Conservation (phyloP, 768 basidiomycete genomes). For the Auriscalpium microsporum region DNA sequence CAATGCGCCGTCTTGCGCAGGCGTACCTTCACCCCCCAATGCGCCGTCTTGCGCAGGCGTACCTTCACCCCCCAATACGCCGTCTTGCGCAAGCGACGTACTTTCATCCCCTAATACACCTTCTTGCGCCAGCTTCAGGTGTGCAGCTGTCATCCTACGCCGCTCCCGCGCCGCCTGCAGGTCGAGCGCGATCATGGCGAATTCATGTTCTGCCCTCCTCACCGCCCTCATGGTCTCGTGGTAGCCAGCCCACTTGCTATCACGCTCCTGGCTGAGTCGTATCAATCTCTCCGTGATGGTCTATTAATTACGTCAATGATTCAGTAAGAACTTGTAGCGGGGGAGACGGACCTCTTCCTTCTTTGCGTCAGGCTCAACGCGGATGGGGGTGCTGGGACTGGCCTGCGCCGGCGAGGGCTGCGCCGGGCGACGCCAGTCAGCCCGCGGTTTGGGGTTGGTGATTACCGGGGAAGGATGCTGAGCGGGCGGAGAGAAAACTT, state of each 20-base stretch:
- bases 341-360: not conserved
- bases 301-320: not conserved
- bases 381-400: conserved; percentile 6
- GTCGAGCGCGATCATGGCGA: conserved; percentile 53
- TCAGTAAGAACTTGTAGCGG: not conserved
- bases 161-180: conserved; percentile 49
- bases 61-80: not conserved
- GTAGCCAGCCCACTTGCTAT: not conserved
- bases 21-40: too few relatives aligned
- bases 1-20: conserved; percentile 47
- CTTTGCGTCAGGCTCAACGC: not conserved
- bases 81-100: not conserved
- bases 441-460: not conserved
- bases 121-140: conserved; percentile 51
- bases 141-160: conserved; percentile 46
- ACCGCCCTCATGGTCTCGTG: conserved; percentile 6
- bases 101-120: conserved; percentile 42
- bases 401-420: conserved; percentile 1
- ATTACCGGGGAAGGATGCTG: not conserved
- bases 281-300: not conserved
- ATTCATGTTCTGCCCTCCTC: conserved; percentile 45
- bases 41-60: too few relatives aligned
- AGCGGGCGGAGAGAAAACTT: not conserved
- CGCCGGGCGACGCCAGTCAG: not conserved
- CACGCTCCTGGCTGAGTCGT: not conserved